These are phyloP conservation scores for Psilocybe cubensis DNA, from an alignment of 768 basidiomycete species.

Conservation along the genomic window DNA sequence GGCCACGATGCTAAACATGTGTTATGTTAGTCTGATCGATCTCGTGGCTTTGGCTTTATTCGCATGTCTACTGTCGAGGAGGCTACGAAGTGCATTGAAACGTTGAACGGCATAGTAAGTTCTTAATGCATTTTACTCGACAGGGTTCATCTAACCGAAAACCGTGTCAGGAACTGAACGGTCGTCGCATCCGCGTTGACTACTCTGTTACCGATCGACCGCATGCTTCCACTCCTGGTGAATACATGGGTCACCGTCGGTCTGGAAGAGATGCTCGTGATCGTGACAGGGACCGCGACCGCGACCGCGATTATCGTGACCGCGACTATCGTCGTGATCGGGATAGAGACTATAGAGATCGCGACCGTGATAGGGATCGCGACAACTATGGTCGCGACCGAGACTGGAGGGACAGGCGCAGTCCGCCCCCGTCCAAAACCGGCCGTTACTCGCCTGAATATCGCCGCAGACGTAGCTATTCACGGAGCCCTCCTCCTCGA, in stretches of 20 bases:
- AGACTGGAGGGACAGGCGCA: slow-evolving; percentile 83
- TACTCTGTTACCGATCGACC: slow-evolving; percentile 94
- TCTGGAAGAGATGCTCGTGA: slow-evolving; percentile 43
- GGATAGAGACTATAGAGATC: slow-evolving; percentile 53
- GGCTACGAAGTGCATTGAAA: slow-evolving; percentile 84
- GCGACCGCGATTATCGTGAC: slow-evolving; percentile 41
- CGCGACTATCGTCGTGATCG: slow-evolving; percentile 39
- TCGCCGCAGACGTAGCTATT: slow-evolving; percentile 75
- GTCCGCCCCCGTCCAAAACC: slow-evolving; percentile 64
- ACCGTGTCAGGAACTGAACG: slow-evolving; percentile 83
- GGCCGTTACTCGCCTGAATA: slow-evolving; percentile 78
- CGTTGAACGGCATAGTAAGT: slow-evolving; percentile 90
- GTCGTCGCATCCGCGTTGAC: slow-evolving; percentile 95
- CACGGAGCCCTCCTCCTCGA: slow-evolving; percentile 79
- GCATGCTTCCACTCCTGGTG: slow-evolving; percentile 95
- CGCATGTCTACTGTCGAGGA: slow-evolving; percentile 91
- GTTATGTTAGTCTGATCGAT: slow-evolving; percentile 80
- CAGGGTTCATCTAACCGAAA: slow-evolving; percentile 6
- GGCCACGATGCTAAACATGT: slow-evolving; percentile 13
- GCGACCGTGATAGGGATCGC: slow-evolving; percentile 57
- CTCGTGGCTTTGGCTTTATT: slow-evolving; percentile 98
- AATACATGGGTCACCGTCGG: slow-evolving; percentile 95
- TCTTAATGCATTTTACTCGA: background rate
- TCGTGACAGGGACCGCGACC: slow-evolving; percentile 40
- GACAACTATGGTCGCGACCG: slow-evolving; percentile 74